Evolutionary conservation across 352 stramenopile genomes (phyloP), one percentile per base, ranked within the genome.

Genomic region (Phytophthora tubulina): DNA sequence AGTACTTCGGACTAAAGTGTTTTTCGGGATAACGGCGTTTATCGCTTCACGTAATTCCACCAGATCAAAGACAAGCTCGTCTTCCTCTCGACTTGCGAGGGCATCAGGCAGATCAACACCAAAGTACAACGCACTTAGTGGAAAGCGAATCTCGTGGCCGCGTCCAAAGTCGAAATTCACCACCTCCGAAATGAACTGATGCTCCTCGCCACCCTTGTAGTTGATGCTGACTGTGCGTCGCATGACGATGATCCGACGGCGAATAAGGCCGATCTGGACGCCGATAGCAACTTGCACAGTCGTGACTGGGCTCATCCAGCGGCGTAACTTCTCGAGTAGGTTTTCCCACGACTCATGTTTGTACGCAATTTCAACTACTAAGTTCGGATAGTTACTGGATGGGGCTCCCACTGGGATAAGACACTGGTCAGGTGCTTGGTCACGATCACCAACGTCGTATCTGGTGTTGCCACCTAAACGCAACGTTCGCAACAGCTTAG

Each of bases 261-360:
- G 57, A 21, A 57, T 55, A 36, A 33, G 21, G 11, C 39, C 44
- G 17, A 63, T 30, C 33, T 73, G 41, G 8, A 73, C 27, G 41
- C 57, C 58, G 39, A 73, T 64, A 9, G 58, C 60, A 39, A 74
- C 41, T 49, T 70, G 63, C 27, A 70, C 59, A 17, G 35, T 52
- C 44, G 59, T 63, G 27, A 39, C 17, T 8, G 42, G 62, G 8
- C 54, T 27, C 58, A 78, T 75, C 71, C 71, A 74, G 8, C 71
- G 54, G 32, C 46, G 10, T 21, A 73, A 36, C 32, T 77, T 73
- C 10, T 44, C 39, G 8, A 61, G 17, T 14, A 78, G 36, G 15
- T 51, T 4, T 14, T 63, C 17, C 65, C 59, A 63, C 13, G 60
- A 59, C 17, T 63, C 63, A 14, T 70, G 44, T 6, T 54, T 63